Evolutionary conservation across 1,284 basidiomycete genomes (phyloP).

Genomic region (Inonotus obliquus): DNA sequence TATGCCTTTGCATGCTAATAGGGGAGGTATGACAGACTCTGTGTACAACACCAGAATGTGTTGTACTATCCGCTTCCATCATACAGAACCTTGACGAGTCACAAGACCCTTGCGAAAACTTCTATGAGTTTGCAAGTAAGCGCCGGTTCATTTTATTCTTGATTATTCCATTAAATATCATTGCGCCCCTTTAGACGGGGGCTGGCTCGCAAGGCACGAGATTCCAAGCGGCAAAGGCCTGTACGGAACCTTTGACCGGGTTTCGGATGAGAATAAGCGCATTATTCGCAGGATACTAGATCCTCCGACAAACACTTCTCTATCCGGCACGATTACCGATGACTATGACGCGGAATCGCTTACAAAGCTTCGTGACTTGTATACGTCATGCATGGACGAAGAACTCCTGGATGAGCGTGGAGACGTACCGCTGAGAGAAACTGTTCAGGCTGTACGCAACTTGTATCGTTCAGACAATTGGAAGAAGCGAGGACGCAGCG

Average conservation of each 20-base stretch:
- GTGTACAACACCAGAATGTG: constrained; percentile 80
- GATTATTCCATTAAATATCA: not conserved
- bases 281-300: constrained; percentile 60
- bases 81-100: constrained; percentile 77
- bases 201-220: constrained; percentile 78
- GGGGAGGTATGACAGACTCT: constrained; percentile 37
- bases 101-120: constrained; percentile 93
- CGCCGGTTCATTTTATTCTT: constrained; percentile 19
- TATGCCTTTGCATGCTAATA: constrained; percentile 23
- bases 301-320: constrained; percentile 26
- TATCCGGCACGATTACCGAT: constrained; percentile 25
- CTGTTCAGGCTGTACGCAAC: constrained; percentile 52
- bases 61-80: constrained; percentile 79
- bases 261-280: constrained; percentile 60
- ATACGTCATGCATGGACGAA: constrained; percentile 82
- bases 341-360: constrained; percentile 67
- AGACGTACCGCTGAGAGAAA: constrained; percentile 52
- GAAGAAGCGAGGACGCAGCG: constrained; percentile 28
- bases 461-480: constrained; percentile 51
- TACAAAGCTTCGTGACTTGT: constrained; percentile 76
- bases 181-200: constrained; percentile 53
- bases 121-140: constrained; percentile 88
- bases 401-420: constrained; percentile 58
- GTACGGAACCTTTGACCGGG: constrained; percentile 58
- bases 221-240: constrained; percentile 81